Evolutionary conservation across 2,329 filamentous ascomycete species (phyloP).

Genomic region (Hypomyces rosellus): DNA sequence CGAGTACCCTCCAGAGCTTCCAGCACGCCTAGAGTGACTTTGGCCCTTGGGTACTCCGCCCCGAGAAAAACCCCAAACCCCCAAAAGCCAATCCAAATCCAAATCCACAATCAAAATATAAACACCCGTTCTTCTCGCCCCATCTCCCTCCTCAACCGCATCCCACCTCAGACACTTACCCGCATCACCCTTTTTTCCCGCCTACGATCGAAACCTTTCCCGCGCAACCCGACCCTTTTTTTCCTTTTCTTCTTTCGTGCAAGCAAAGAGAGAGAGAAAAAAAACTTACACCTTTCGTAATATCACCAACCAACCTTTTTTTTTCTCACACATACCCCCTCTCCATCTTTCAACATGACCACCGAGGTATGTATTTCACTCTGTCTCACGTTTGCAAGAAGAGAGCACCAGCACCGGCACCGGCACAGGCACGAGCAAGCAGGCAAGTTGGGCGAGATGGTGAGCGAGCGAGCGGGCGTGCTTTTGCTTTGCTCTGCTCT

Average conservation of each 20-base stretch:
- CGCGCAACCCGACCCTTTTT: constrained; percentile 9
- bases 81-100: constrained; percentile 15
- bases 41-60: constrained; percentile 3
- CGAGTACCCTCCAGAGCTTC: no score
- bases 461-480: no score
- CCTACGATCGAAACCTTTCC: constrained; percentile 7
- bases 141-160: constrained; percentile 18
- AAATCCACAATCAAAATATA: constrained; percentile 27
- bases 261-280: background rate
- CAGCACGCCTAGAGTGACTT: no score
- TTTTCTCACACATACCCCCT: constrained; percentile 1
- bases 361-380: constrained; percentile 26
- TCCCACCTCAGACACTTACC: constrained; percentile 17
- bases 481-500: background rate
- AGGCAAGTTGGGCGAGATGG: no score
- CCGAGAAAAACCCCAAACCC: constrained; percentile 12
- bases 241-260: constrained; percentile 5
- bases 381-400: constrained; percentile 5
- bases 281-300: background rate
- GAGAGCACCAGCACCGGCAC: no score
- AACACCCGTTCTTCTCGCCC: constrained; percentile 24
- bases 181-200: constrained; percentile 17
- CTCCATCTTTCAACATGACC: constrained; percentile 21
- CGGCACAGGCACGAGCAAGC: no score
- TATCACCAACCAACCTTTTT: background rate